A percentile compares a stretch with the other conserved stretches of the same genome.
phyloP scores from a whole-genome alignment of 805 yeast species.

The Candida loeiensis region DNA sequence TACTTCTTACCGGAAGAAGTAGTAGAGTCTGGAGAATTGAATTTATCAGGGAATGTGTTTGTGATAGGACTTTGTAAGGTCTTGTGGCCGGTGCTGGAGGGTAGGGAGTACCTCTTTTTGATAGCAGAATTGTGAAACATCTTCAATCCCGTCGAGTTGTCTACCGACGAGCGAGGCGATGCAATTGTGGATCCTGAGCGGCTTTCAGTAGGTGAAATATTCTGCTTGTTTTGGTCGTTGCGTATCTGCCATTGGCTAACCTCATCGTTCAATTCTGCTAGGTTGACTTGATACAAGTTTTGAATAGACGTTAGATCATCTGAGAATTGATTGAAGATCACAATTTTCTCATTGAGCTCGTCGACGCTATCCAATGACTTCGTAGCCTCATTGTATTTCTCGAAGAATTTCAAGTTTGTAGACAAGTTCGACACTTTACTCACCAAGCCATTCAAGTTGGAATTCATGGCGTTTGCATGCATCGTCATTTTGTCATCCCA shows the following conservation, averaged over 20 bases:
- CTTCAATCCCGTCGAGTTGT: conserved; percentile 20
- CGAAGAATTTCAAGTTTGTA: conserved; percentile 34
- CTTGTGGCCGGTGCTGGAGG: conserved; percentile 8
- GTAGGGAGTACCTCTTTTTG: conserved; percentile 25
- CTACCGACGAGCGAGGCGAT: conserved; percentile 9
- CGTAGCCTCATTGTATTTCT: conserved; percentile 35
- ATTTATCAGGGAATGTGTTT: conserved; percentile 2
- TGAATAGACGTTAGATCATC: conserved; percentile 28
- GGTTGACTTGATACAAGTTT: conserved; percentile 28
- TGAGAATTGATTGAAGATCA: conserved; percentile 34
- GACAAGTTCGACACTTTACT: conserved; percentile 29
- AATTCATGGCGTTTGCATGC: conserved; percentile 7
- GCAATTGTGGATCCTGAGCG: conserved; percentile 7
- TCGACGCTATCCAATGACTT: conserved; percentile 21
- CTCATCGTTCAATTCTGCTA: conserved; percentile 25
- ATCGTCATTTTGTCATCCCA: neutral
- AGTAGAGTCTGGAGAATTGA: conserved; percentile 8
- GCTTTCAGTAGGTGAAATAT: conserved; percentile 11
- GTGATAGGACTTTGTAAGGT: conserved; percentile 3
- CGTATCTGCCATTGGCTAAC: conserved; percentile 7
- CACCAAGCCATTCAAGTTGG: conserved; percentile 25
- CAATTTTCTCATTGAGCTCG: conserved; percentile 34
- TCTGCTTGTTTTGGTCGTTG: neutral
- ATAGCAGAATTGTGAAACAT: conserved; percentile 32
- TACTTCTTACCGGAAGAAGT: conserved; percentile 22